A percentile compares a stretch with the other conserved stretches of the same genome.
Evolutionary conservation across 768 basidiomycete genomes (phyloP).

Genomic region (Pisolithus marmoratus): DNA sequence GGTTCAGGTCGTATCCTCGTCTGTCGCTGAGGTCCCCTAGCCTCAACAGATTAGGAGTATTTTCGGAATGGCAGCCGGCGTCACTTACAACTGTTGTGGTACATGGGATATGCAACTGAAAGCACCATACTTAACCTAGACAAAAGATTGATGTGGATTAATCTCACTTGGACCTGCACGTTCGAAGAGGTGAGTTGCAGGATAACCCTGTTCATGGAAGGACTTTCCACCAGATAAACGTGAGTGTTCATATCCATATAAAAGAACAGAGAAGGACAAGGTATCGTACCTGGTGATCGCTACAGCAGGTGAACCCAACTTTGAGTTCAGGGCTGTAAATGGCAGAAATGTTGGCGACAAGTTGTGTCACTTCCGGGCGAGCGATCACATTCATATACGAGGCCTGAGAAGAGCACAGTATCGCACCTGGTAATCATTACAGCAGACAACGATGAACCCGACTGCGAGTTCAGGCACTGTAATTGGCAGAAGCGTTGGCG

Average conservation of each 20-base stretch:
- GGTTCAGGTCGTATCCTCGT: slow-evolving; percentile 38
- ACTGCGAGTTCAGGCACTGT: too few species aligned
- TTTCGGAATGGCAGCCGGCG: too few species aligned
- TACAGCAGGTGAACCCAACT: slow-evolving; percentile 55
- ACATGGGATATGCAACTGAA: not conserved
- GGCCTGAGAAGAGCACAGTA: too few species aligned
- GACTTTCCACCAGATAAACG: too few species aligned
- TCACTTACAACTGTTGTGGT: too few species aligned
- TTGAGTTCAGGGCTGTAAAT: slow-evolving; percentile 54
- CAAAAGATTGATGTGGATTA: not conserved
- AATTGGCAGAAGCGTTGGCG: too few species aligned
- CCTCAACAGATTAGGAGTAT: too few species aligned
- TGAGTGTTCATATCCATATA: not conserved
- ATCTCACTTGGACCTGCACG: slow-evolving; percentile 51
- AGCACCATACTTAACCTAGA: too few species aligned
- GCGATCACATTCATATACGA: too few species aligned
- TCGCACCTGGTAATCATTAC: too few species aligned
- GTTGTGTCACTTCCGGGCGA: slow-evolving; percentile 21
- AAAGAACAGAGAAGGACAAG: not conserved
- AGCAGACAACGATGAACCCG: too few species aligned
- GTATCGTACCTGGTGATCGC: slow-evolving; percentile 41
- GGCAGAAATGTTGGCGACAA: slow-evolving; percentile 36
- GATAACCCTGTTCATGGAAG: too few species aligned
- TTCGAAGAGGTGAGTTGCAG: slow-evolving; percentile 14
- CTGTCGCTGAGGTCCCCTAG: slow-evolving; percentile 62